Percentiles rank a stretch among this genome's conserved stretches.
phyloP scores from a whole-genome alignment of 441 rosid species.

The Dalechampia spathulata region DNA sequence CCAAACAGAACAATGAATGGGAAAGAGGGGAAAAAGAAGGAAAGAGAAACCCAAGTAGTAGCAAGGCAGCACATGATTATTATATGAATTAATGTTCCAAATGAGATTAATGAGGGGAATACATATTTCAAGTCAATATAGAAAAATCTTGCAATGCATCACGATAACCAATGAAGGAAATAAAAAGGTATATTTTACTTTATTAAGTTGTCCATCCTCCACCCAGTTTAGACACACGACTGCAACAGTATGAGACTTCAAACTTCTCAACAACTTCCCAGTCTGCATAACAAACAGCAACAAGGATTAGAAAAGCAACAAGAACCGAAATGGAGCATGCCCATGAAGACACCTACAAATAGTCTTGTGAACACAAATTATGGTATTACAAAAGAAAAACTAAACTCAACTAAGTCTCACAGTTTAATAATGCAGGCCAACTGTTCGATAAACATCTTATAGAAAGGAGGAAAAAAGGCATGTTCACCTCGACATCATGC shows the following conservation, averaged over 20 bases:
- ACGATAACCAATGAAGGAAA: not conserved
- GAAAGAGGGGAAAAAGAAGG: not conserved
- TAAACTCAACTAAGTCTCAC: too few relatives aligned
- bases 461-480: not conserved
- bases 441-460: too few relatives aligned
- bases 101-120: not conserved
- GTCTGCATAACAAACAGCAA: constrained; percentile 36
- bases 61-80: not conserved
- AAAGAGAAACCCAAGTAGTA: not conserved
- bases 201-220: constrained; percentile 53
- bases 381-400: too few relatives aligned
- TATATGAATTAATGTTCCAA: not conserved
- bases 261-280: constrained; percentile 69
- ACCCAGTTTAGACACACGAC: constrained; percentile 92
- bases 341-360: not conserved
- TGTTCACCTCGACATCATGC: constrained; percentile 80
- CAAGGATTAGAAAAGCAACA: not conserved
- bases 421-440: too few relatives aligned
- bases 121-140: constrained; percentile 1
- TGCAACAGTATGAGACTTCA: constrained; percentile 69
- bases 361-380: too few relatives aligned
- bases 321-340: not conserved
- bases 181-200: constrained; percentile 23
- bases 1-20: constrained; percentile 10
- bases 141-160: too few relatives aligned